Conservation (phyloP, 345 rosid species). For the Mallotus nudiflorus region DNA sequence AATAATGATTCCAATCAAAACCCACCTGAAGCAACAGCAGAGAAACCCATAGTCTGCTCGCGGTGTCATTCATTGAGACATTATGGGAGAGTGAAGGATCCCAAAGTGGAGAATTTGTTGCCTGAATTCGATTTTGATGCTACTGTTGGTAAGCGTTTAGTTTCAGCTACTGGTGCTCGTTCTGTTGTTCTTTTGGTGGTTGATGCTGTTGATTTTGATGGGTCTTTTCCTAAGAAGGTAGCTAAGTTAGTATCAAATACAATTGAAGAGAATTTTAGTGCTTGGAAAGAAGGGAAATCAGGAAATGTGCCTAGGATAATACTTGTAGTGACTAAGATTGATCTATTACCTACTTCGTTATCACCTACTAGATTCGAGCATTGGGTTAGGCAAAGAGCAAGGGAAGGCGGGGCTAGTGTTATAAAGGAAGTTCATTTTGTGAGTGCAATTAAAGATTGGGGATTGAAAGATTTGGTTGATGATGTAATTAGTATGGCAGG, state of each 20-base stretch:
- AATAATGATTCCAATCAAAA: not conserved
- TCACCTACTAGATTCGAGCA: conserved; percentile 76
- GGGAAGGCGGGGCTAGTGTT: conserved; percentile 69
- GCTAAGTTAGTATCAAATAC: conserved; percentile 70
- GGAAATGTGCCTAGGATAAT: conserved; percentile 80
- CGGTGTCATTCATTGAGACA: conserved; percentile 91
- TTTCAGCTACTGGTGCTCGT: conserved; percentile 62
- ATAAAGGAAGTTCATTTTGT: conserved; percentile 79
- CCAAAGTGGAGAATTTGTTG: conserved; percentile 73
- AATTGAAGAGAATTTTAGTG: conserved; percentile 60
- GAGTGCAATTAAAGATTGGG: conserved; percentile 84
- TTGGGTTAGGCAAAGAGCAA: conserved; percentile 86
- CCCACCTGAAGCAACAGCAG: not conserved
- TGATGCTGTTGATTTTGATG: conserved; percentile 89
- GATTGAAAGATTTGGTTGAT: conserved; percentile 73
- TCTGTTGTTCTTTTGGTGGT: conserved; percentile 83
- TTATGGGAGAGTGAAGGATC: conserved; percentile 86
- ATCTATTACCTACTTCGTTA: conserved; percentile 69
- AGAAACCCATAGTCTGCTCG: conserved; percentile 70
- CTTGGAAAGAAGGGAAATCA: conserved; percentile 85
- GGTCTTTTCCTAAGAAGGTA: conserved; percentile 78
- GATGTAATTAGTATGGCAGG: conserved; percentile 74
- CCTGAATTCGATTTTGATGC: conserved; percentile 93
- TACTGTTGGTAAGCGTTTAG: conserved; percentile 73
- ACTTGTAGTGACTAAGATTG: conserved; percentile 84